Base-by-base conservation (phyloP, 176 grass and related monocot genomes). In the Musa troglodytarum region DNA sequence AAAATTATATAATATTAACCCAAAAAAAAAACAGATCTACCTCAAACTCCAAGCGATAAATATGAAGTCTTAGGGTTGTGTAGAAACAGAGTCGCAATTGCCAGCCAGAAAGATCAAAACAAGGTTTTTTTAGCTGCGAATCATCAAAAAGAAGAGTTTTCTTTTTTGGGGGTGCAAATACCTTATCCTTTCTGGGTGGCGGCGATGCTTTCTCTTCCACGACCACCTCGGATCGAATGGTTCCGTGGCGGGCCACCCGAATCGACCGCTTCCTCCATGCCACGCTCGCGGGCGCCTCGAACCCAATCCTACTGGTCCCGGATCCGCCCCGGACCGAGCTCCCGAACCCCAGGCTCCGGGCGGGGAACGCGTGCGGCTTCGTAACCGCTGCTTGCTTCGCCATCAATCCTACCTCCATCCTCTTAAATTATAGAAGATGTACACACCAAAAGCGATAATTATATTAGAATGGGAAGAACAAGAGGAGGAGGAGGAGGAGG, bases 351-450 rank as follows among this genome's bases (percentile, higher is more conserved):
- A 75, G 28, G 25, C 50, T 74, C 28, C 85, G 73, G 53, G 52
- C 74, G 49, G 81, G 56, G 59, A 74, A 65, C 29, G 49, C 62
- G n/a, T 69, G 64, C 69, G 58, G 29, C 80, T 61, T 79, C 54
- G 80, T 53, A 29, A 19, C 73, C 54, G 15, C 28, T 57, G 50
- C 75, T 71, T 79, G 76, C 29, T 63, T 65, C 53, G 54, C 80
- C 20, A 54, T 70, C 2, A 86, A 79, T 26, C 69, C 61, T 17
- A 65, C 74, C 76, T 82, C 80, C 85, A 86, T 86, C 72, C 57
- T 70, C 16, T 21, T 19, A 34, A 19, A 50, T 17, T 20, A 43
- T 43, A 43, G 34, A 43, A 43, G 34, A 43, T 43, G 34, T 43
- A 43, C 4, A 43, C 34, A 43, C 34, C 34, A 43, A 43, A 43